A percentile compares a stretch with the other conserved stretches of the same genome.
phyloP scores from a whole-genome alignment of 805 yeast species.

The Saccharomycopsis fodiens region DNA sequence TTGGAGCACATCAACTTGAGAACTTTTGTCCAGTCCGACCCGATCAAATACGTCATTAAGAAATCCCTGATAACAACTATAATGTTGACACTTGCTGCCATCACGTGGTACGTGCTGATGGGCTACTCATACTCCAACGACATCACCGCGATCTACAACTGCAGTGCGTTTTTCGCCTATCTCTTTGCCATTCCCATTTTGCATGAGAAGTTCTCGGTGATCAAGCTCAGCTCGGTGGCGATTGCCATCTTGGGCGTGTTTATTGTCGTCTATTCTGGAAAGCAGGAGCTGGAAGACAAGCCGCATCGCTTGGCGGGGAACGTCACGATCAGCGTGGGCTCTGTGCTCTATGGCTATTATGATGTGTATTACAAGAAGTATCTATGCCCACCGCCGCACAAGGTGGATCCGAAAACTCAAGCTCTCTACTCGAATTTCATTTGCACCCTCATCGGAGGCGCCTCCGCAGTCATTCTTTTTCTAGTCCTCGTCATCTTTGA shows the following conservation, averaged over 20 bases:
- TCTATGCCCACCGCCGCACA: constrained; percentile 59
- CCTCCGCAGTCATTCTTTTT: constrained; percentile 30
- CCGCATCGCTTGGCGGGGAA: constrained; percentile 67
- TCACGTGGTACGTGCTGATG: constrained; percentile 83
- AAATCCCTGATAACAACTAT: constrained; percentile 40
- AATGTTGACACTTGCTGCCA: constrained; percentile 67
- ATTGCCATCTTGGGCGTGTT: constrained; percentile 71
- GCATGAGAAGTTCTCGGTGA: constrained; percentile 53
- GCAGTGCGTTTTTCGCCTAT: constrained; percentile 84
- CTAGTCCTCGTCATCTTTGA: constrained; percentile 9
- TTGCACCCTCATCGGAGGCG: constrained; percentile 62
- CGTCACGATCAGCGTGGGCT: constrained; percentile 61
- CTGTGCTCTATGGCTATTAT: constrained; percentile 70
- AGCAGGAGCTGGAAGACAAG: constrained; percentile 26
- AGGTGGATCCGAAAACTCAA: constrained; percentile 48
- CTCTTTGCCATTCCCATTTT: constrained; percentile 73
- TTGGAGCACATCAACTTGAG: neutral
- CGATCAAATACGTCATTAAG: constrained; percentile 40
- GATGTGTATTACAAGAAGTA: constrained; percentile 75
- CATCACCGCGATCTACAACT: constrained; percentile 84
- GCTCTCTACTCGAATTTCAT: constrained; percentile 74
- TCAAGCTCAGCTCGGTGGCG: constrained; percentile 59
- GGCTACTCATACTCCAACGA: constrained; percentile 74
- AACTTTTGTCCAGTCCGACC: constrained; percentile 18
- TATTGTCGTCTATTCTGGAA: constrained; percentile 58